Conservation (phyloP, 192 early-diverging fungal genomes). For the Chytriomyces confervae region DNA sequence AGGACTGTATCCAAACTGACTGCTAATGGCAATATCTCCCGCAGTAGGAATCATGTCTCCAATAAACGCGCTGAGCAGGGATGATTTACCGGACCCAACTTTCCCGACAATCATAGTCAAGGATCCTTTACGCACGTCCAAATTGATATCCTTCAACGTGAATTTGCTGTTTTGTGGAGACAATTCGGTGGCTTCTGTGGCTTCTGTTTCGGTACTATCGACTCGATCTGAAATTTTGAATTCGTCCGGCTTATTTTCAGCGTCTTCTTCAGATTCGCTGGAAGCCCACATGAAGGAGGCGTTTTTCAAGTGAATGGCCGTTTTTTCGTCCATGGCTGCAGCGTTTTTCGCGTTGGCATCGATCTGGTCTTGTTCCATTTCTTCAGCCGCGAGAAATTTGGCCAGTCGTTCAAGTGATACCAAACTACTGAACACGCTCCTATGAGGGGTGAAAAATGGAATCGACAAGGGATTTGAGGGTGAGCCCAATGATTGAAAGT, state of each 20-base stretch:
- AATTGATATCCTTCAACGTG: constrained; percentile 7
- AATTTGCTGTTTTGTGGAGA: constrained; percentile 43
- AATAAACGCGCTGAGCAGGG: constrained; percentile 72
- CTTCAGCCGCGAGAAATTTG: neutral
- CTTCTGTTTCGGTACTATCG: neutral
- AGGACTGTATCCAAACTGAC: constrained; percentile 31
- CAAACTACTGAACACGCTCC: neutral
- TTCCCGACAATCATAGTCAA: constrained; percentile 60
- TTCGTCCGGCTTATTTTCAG: neutral
- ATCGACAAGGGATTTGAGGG: neutral
- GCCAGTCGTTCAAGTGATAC: constrained; percentile 21
- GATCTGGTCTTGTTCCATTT: neutral
- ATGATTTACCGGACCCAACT: constrained; percentile 77
- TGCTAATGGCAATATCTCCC: constrained; percentile 16
- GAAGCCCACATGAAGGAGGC: constrained; percentile 38
- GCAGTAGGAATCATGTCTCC: constrained; percentile 72
- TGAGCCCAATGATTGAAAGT: constrained; percentile 34
- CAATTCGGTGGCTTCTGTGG: neutral
- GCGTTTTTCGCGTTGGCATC: neutral
- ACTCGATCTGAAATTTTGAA: neutral
- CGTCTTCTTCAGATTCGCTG: neutral
- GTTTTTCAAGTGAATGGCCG: constrained; percentile 15
- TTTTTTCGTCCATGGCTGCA: neutral
- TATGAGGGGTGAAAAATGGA: neutral
- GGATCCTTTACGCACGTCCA: constrained; percentile 17